Base-by-base conservation (phyloP, 257 asterid genomes). In the Prunella vulgaris region DNA sequence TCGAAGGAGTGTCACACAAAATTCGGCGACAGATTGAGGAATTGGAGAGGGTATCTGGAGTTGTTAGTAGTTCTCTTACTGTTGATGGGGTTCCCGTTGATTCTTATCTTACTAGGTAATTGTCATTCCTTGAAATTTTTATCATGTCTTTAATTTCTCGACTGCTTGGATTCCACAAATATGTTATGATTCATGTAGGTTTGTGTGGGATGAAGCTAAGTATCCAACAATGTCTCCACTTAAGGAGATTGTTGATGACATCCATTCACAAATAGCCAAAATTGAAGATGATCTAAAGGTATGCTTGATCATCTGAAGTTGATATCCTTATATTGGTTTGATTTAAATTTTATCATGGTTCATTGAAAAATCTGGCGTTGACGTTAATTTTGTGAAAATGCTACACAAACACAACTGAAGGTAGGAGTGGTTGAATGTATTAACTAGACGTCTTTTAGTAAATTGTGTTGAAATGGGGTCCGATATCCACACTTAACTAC, bases 261-360 rank as follows among this genome's bases (percentile, higher is more conserved):
- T 92, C 83, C 98, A 92, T 73, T 76, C 66, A 57, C 96, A 86
- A 48, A 81, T 91, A 17, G 87, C 95, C 53, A 88, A 79, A 81
- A 89, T 91, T 76, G 97, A 91, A 82, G 96, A 92, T 86, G 98
- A 92, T 75, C 88, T 92, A 69, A 92, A 92, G 98, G 98, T 92
- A 81, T 53, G 42, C 12, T 68, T 20, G 56, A 65, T 60, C 9
- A 1, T 63, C 46, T 40, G n/a, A 56, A 46, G 27, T 69, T 64
- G 46, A 15, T 33, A 49, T 7, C 22, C 33, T 51, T 18, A 28
- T 30, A 4, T 59, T 63, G 59, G 71, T 72, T 66, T 32, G 58
- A 44, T 32, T 27, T 42, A 21, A 21, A 46, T 17, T 48, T 24
- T 59, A 37, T 64, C 33, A 27, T 42, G 25, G 30, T 67, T 20